These are phyloP conservation scores for Salix brachista DNA, from an alignment of 345 rosid species.

Conservation along the genomic window DNA sequence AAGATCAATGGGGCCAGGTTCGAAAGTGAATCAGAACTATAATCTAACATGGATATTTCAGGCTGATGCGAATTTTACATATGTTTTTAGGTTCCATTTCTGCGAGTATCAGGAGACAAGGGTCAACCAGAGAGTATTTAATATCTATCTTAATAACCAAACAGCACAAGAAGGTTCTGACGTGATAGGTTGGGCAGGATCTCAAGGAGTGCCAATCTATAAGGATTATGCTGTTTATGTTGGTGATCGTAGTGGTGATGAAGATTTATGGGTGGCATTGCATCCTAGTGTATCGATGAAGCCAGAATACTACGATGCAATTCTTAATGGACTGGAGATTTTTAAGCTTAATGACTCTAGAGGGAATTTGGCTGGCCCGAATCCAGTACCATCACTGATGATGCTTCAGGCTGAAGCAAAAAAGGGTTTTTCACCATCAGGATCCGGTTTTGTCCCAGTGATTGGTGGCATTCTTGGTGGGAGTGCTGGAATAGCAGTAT, in stretches of 20 bases:
- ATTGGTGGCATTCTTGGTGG: conserved; percentile 19
- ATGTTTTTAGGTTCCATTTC: conserved; percentile 23
- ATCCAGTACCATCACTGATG: conserved; percentile 23
- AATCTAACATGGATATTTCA: conserved; percentile 22
- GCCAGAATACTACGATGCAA: conserved; percentile 22
- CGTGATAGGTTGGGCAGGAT: conserved; percentile 26
- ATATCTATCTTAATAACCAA: conserved; percentile 24
- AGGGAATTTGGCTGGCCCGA: conserved; percentile 22
- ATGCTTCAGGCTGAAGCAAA: conserved; percentile 4
- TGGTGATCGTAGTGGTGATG: conserved; percentile 7
- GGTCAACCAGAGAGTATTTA: conserved; percentile 20
- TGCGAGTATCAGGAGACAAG: conserved; percentile 12
- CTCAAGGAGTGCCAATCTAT: conserved; percentile 16
- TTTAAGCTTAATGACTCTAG: conserved; percentile 17
- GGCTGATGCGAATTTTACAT: conserved; percentile 21
- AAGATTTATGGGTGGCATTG: conserved; percentile 26
- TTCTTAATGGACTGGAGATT: conserved; percentile 26
- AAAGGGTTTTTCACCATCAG: conserved; percentile 11
- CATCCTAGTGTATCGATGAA: conserved; percentile 18
- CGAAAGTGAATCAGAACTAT: conserved; percentile 10
- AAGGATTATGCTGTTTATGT: conserved; percentile 23
- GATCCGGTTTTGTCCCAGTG: background rate
- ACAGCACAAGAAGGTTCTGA: conserved; percentile 23
- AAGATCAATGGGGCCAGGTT: conserved; percentile 17
- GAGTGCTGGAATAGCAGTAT: conserved; percentile 12